Evolutionary conservation across 1,284 basidiomycete genomes (phyloP).

Genomic region (Puccinia horiana): DNA sequence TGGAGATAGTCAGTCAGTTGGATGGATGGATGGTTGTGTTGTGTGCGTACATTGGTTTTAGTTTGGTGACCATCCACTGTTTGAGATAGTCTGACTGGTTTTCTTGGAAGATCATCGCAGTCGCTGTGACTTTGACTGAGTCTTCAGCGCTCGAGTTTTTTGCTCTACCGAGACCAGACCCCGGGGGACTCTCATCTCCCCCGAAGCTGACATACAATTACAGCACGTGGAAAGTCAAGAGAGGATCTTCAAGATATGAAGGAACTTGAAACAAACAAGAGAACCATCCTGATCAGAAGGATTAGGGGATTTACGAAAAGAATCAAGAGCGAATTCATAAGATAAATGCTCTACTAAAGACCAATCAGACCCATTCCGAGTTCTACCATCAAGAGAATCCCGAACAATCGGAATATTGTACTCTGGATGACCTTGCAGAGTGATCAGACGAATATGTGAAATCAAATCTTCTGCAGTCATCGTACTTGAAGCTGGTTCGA

Average conservation of each 20-base stretch:
- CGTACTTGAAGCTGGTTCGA: not conserved
- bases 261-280: not conserved
- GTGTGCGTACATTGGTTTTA: conserved; percentile 42
- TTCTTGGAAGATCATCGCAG: conserved; percentile 29
- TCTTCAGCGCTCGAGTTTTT: not conserved
- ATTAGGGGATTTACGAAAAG: not conserved
- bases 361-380: not conserved
- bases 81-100: conserved; percentile 14
- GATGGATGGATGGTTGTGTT: not conserved
- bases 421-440: conserved; percentile 35
- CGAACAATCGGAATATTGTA: not conserved
- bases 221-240: not conserved
- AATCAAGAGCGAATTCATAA: not conserved
- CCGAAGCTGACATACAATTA: not conserved
- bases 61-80: conserved; percentile 40
- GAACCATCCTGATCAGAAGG: not conserved
- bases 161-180: not conserved
- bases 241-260: conserved; percentile 10
- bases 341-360: not conserved
- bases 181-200: too few relatives aligned
- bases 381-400: not conserved
- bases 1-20: not conserved
- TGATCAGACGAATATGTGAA: not conserved
- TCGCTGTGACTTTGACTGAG: not conserved
- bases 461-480: too few relatives aligned